Evolutionary conservation across 2,329 filamentous ascomycete species (phyloP).

Genomic region (Emydomyces testavorans): DNA sequence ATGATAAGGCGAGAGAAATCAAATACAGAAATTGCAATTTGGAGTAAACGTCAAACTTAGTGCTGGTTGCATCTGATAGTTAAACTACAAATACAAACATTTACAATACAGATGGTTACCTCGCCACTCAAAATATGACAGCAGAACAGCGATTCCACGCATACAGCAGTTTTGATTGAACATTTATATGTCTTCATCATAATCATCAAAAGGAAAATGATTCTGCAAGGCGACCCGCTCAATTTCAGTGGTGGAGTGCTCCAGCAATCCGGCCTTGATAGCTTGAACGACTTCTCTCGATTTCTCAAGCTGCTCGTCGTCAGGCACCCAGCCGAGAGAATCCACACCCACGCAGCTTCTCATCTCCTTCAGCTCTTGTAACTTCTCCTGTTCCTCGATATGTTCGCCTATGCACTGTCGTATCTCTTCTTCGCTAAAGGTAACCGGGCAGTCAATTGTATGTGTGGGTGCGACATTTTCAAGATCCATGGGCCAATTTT

Average conservation of each 20-base stretch:
- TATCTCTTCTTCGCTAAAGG: slow-evolving; percentile 19
- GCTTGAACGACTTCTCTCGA: slow-evolving; percentile 10
- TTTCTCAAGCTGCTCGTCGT: slow-evolving; percentile 20
- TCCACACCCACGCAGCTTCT: slow-evolving; percentile 21
- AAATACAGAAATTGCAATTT: too few species aligned
- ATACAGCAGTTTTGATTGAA: too few species aligned
- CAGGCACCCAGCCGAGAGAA: slow-evolving; percentile 22
- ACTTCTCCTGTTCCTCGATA: slow-evolving; percentile 18
- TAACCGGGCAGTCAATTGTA: slow-evolving; percentile 20
- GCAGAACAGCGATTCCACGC: too few species aligned
- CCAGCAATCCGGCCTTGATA: slow-evolving; percentile 19
- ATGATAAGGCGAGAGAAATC: too few species aligned
- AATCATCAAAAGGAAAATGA: slow-evolving; percentile 21
- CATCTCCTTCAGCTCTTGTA: slow-evolving; percentile 19
- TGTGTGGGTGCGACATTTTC: slow-evolving; percentile 6
- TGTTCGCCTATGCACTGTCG: slow-evolving; percentile 13
- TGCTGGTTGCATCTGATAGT: too few species aligned
- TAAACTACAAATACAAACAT: too few species aligned
- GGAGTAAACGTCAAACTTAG: too few species aligned
- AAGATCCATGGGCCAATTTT: slow-evolving; percentile 18
- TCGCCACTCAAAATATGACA: too few species aligned
- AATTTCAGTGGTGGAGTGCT: slow-evolving; percentile 19
- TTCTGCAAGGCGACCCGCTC: slow-evolving; percentile 16
- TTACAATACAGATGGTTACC: too few species aligned
- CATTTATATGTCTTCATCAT: slow-evolving; percentile 20